phyloP scores from a whole-genome alignment of 2,329 filamentous ascomycete species.

The Rhinocladiella similis region DNA sequence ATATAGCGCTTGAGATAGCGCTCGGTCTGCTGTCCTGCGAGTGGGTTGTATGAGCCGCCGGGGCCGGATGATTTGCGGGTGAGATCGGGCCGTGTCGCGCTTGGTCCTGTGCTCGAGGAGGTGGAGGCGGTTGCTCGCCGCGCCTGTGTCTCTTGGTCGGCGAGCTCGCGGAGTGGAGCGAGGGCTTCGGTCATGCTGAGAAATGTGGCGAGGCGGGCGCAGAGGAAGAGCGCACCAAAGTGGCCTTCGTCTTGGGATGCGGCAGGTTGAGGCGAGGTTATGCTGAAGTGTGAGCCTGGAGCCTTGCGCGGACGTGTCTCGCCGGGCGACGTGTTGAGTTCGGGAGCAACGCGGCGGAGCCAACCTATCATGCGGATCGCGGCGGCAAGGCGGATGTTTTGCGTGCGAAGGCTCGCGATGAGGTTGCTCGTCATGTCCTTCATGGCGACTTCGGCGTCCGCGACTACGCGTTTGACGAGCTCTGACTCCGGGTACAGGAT shows the following conservation, averaged over 20 bases:
- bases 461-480: constrained; percentile 70
- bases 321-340: constrained; percentile 48
- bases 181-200: constrained; percentile 78
- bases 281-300: constrained; percentile 21
- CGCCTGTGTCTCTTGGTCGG: constrained; percentile 74
- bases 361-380: constrained; percentile 90
- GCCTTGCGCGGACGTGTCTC: constrained; percentile 38
- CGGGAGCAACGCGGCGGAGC: constrained; percentile 82
- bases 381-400: constrained; percentile 77
- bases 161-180: constrained; percentile 80
- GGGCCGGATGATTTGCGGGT: constrained; percentile 10
- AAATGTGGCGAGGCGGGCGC: constrained; percentile 80
- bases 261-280: constrained; percentile 22
- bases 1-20: constrained; percentile 92
- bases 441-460: constrained; percentile 83
- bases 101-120: background rate
- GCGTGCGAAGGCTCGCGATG: constrained; percentile 69
- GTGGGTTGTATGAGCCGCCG: constrained; percentile 6
- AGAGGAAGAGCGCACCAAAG: constrained; percentile 80
- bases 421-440: constrained; percentile 84
- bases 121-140: constrained; percentile 34
- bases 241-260: constrained; percentile 59
- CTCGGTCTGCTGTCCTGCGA: constrained; percentile 83
- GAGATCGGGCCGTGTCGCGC: background rate
- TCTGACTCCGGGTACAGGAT: constrained; percentile 77